Conservation (phyloP, 306 rosid genomes). For the Inga leiocalycina region DNA sequence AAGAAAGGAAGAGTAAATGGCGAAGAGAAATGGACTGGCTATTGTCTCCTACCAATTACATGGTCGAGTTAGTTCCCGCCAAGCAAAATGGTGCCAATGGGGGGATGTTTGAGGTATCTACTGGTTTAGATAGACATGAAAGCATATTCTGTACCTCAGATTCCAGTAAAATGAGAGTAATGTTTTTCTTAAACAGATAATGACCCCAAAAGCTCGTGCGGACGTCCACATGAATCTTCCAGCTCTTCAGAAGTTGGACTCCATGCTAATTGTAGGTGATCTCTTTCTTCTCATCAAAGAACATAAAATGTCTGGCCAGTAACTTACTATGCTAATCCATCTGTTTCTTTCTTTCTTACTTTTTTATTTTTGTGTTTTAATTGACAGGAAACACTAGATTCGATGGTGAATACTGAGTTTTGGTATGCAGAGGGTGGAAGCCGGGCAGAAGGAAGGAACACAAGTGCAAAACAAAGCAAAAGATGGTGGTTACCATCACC, state of each 20-base stretch:
- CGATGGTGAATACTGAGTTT: constrained; percentile 84
- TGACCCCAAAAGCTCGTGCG: constrained; percentile 91
- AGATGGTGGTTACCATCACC: constrained; percentile 96
- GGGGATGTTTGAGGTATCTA: constrained; percentile 75
- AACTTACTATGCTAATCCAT: not conserved
- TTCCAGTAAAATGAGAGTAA: constrained; percentile 12
- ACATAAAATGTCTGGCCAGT: constrained; percentile 13
- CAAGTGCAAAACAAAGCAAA: constrained; percentile 49
- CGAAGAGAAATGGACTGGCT: constrained; percentile 86
- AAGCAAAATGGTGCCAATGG: constrained; percentile 85
- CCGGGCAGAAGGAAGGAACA: constrained; percentile 68
- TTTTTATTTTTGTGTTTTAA: not conserved
- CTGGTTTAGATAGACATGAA: constrained; percentile 28
- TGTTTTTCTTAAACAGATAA: constrained; percentile 61
- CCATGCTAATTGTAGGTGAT: constrained; percentile 87
- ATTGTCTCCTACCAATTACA: constrained; percentile 85
- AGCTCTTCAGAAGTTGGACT: constrained; percentile 92
- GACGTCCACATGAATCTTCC: constrained; percentile 95
- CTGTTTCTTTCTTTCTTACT: not conserved
- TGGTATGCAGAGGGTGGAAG: constrained; percentile 92
- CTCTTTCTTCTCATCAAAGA: constrained; percentile 29
- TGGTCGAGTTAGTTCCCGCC: constrained; percentile 97
- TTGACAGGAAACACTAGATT: constrained; percentile 79
- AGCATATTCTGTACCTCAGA: constrained; percentile 4
- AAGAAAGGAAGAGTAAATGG: constrained; percentile 86